Base-by-base conservation (phyloP, 257 asterid species). In the Buddleja alternifolia region DNA sequence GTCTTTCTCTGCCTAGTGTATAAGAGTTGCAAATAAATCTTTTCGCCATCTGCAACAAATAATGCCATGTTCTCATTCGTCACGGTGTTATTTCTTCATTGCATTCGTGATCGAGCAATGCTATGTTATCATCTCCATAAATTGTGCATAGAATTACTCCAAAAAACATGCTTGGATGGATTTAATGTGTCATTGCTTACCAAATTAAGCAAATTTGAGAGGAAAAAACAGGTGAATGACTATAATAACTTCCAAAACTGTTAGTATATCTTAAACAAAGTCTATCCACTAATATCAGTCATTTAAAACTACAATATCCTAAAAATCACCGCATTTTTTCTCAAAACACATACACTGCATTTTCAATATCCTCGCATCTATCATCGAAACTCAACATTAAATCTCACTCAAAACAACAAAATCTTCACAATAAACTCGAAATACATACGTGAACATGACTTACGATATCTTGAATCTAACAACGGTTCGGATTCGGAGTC, bases 401-500 rank as follows among this genome's bases (percentile, higher is more conserved):
- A 63, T 36, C 10, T 20, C 34, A 25, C 19, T 21, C 29, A 41
- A 2, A 23, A 15, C 6, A 17, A 7, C 7, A 21, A 7, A 20
- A 36, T 21, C 20, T 29, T n/a, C n/a, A 21, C 21, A 46, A 25
- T 5, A 34, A 42, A 6, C 34, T 7, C n/a, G 50, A 48, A 7
- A 52, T 11, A 50, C 46, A 63, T 12, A 55, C 16, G 16, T 8
- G 39, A 5, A 61, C 34, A 56, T 1, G 62, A 75, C 97, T 70
- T 74, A 92, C 95, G 75, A 67, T 52, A 69, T 70, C 81, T 75
- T 45, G 95, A 82, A 73, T 83, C 92, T 10, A 82, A 51, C 50
- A 81, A 70, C 42, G 86, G 77, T 29, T 83, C 88, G 50, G 90
- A 75, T 4, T 81, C 86, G 48, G 80, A 14, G 66, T 73, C 84